Evolutionary conservation across 371 early-diverging fungal genomes (phyloP).

Genomic region (Blakeslea trispora): DNA sequence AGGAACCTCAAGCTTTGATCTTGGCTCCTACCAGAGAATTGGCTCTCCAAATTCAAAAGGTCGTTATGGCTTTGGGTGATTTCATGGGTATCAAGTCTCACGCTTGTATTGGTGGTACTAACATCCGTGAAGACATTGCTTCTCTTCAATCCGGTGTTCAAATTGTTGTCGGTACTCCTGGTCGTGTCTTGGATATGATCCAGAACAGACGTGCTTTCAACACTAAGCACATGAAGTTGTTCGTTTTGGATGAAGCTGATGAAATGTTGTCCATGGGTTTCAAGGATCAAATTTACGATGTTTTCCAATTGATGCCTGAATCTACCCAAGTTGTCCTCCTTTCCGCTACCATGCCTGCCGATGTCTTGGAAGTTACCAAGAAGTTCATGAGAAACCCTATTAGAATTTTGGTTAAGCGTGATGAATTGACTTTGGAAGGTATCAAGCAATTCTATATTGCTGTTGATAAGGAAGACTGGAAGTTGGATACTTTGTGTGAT

Average conservation of each 20-base stretch:
- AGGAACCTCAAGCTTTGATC: constrained; percentile 86
- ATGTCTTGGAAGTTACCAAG: constrained; percentile 89
- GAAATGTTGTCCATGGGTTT: constrained; percentile 95
- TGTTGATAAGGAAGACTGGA: constrained; percentile 91
- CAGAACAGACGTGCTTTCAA: constrained; percentile 76
- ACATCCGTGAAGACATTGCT: constrained; percentile 79
- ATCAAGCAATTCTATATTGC: constrained; percentile 95
- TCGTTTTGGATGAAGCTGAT: constrained; percentile 98
- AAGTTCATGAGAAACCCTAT: constrained; percentile 94
- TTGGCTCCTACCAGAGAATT: constrained; percentile 93
- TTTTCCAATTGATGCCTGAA: constrained; percentile 87
- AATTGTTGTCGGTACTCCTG: constrained; percentile 93
- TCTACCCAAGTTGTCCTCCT: constrained; percentile 87
- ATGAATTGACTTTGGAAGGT: constrained; percentile 94
- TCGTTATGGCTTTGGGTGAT: constrained; percentile 81
- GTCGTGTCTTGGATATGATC: constrained; percentile 95
- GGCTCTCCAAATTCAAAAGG: constrained; percentile 88
- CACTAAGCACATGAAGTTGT: constrained; percentile 82
- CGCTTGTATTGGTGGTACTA: constrained; percentile 92
- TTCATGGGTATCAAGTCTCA: constrained; percentile 82
- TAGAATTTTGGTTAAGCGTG: constrained; percentile 94
- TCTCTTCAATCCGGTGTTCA: constrained; percentile 71
- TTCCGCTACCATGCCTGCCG: constrained; percentile 92
- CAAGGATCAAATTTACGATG: constrained; percentile 93
- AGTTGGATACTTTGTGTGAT: constrained; percentile 89